phyloP scores from a whole-genome alignment of 2,329 filamentous ascomycete genomes.

The Lasiodiplodia gonubiensis region DNA sequence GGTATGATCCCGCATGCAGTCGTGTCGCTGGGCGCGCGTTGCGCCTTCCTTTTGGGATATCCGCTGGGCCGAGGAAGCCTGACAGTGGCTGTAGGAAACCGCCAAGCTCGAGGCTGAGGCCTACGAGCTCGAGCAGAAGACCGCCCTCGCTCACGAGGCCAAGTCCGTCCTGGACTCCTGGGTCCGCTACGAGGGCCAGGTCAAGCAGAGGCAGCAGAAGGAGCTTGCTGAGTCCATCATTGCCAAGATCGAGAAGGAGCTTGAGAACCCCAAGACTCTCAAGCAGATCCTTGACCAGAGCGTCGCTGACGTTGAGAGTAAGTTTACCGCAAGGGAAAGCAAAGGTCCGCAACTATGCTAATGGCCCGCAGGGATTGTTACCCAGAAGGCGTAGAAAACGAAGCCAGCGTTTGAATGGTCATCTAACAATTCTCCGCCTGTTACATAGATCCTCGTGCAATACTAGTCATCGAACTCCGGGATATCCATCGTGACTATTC shows the following conservation, averaged over 20 bases:
- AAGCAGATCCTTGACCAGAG: constrained; percentile 99
- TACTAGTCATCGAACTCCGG: constrained; percentile 33
- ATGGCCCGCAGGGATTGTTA: constrained; percentile 42
- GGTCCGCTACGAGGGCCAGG: constrained; percentile 98
- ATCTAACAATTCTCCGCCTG: constrained; percentile 37
- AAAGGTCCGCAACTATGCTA: neutral
- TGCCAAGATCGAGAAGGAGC: constrained; percentile 97
- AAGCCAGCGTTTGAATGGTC: constrained; percentile 36
- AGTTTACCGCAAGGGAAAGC: constrained; percentile 41
- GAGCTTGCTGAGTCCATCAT: constrained; percentile 94
- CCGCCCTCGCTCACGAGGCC: constrained; percentile 87
- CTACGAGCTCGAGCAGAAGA: constrained; percentile 96
- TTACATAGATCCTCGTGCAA: constrained; percentile 50
- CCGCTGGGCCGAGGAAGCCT: constrained; percentile 37
- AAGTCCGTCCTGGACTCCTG: constrained; percentile 96
- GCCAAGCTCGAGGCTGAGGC: constrained; percentile 94
- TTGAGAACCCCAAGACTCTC: constrained; percentile 95
- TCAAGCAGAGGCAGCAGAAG: constrained; percentile 97
- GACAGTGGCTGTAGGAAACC: constrained; percentile 74
- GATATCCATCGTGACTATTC: constrained; percentile 20
- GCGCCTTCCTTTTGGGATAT: constrained; percentile 26
- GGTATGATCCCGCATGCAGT: constrained; percentile 61
- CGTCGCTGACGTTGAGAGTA: constrained; percentile 94
- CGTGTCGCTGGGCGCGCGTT: neutral
- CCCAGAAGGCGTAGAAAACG: constrained; percentile 45